Evolutionary conservation across 805 yeast species (phyloP), one percentile per base, ranked within the genome.

Genomic region (Candida peoriensis): DNA sequence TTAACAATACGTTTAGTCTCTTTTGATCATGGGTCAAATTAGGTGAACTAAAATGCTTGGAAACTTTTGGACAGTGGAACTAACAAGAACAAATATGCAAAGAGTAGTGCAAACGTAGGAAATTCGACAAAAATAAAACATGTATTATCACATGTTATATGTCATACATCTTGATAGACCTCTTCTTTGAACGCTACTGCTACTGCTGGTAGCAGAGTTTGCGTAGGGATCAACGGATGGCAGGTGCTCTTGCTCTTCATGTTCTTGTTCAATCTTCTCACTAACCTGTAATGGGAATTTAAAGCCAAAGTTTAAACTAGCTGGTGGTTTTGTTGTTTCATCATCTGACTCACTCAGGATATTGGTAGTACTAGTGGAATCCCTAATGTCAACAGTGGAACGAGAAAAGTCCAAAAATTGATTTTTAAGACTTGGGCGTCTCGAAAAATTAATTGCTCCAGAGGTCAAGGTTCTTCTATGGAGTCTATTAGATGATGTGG

Each of bases 381-480:
- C 20, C 4, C 10, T 14, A 5, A 39, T 28, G 6, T 38, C 46
- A 3, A 30, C 13, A 12, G 44, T 31, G 13, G 43, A 30, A 16
- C 41, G 35, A 11, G 44, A 24, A 32, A 45, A 40, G 20, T 47
- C 49, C 35, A 47, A 27, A 6, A 42, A 34, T 20, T 39, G 46
- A 7, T 36, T 24, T 29, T 45, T 47, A 30, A 48, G 30, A 24
- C 44, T 38, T 25, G 50, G 31, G 29, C 48, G 40, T 42, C 47
- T 44, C 15, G 39, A 23, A 25, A 47, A 42, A 18, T 43, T 44
- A 18, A 48, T 42, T 19, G 42, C 28, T 11, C 43, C 44, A 7
- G 54, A 46, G 4, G 57, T 49, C 11, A 39, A 24, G 2, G 53
- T 46, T 43, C 54, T 46, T 41, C 47, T 42, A 30, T 50, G 53